Evolutionary conservation across 2,329 filamentous ascomycete genomes (phyloP), one percentile per base, ranked within the genome.

Genomic region (Beauveria brongniartii): DNA sequence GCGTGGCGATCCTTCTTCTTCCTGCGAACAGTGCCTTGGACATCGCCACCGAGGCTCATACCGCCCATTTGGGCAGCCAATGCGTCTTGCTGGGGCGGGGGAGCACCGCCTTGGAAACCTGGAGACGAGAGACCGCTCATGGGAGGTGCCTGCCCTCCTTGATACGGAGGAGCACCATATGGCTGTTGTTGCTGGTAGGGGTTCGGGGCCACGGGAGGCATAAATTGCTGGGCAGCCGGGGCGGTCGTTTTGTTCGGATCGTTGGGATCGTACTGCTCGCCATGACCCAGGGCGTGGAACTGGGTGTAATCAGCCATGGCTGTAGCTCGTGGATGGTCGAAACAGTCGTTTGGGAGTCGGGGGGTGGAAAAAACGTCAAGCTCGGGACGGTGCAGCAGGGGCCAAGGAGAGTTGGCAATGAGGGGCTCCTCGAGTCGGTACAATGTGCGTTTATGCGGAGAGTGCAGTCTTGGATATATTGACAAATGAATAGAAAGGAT

Each of bases 1-100:
- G 92, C 93, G 75, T 97, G 93, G 63, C 91, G 85, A 72, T 97
- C 89, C 82, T 96, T 97, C 85, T 96, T 97, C 81, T 92, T 91
- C 74, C 80, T 89, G 72, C 85, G 81, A 61, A 75, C 75, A 2
- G 78, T 77, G 54, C 82, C 72, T 41, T 79, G 77, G 47, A 81
- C 78, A 24, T 65, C 73, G 40, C 72, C 70, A 40, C 81, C 85
- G 66, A 96, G 77, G 46, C 81, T 86, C 82, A 95, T 84, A 63
- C 85, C 86, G 47, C 87, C 87, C 87, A 96, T 89, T 73, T 95
- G 91, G 60, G 85, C 82, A 52, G 86, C 81, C 63, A 91, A 72
- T 18, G 78, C 79, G 60, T 70, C 75, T 67, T 84, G 81, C 61
- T 75, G 75, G 59, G 72, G 69, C 46, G 72, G 70, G 24, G 72